phyloP scores from a whole-genome alignment of 2,329 filamentous ascomycete genomes.

The Pseudogymnoascus sp. region DNA sequence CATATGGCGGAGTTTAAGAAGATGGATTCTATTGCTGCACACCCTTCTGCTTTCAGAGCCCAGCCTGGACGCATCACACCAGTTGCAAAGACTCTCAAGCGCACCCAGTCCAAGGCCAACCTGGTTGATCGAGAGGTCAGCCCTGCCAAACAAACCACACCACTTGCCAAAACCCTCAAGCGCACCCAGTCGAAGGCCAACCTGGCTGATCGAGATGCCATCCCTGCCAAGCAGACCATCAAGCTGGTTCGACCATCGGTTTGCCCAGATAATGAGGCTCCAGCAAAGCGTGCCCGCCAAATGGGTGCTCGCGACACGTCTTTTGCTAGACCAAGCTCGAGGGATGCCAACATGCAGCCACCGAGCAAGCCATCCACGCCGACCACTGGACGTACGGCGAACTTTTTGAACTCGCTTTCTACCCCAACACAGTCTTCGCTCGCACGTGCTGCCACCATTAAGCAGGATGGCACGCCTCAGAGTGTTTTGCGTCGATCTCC shows the following conservation, averaged over 20 bases:
- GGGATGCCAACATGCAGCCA: slow-evolving; percentile 40
- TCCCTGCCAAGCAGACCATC: slow-evolving; percentile 29
- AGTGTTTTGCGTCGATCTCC: slow-evolving; percentile 33
- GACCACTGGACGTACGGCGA: slow-evolving; percentile 37
- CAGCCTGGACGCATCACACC: slow-evolving; percentile 46
- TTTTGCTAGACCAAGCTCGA: slow-evolving; percentile 50
- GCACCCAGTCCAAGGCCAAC: slow-evolving; percentile 52
- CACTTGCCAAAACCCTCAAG: slow-evolving; percentile 39
- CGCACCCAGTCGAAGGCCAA: slow-evolving; percentile 52
- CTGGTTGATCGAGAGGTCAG: slow-evolving; percentile 50
- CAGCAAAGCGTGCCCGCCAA: slow-evolving; percentile 65
- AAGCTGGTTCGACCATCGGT: slow-evolving; percentile 9
- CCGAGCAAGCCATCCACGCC: slow-evolving; percentile 38
- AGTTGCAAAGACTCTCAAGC: slow-evolving; percentile 38
- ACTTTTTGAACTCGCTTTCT: slow-evolving; percentile 47
- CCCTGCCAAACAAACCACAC: slow-evolving; percentile 29
- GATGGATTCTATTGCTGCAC: slow-evolving; percentile 91
- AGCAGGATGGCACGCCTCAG: slow-evolving; percentile 40
- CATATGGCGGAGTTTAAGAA: slow-evolving; percentile 90
- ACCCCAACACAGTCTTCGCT: slow-evolving; percentile 74
- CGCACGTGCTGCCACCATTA: slow-evolving; percentile 48
- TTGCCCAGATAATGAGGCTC: slow-evolving; percentile 26
- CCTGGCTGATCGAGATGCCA: slow-evolving; percentile 50
- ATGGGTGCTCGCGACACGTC: slow-evolving; percentile 61
- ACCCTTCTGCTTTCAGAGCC: slow-evolving; percentile 68